Base-by-base conservation (phyloP, 2,329 filamentous ascomycete species). In the Xylariaceae sp. region DNA sequence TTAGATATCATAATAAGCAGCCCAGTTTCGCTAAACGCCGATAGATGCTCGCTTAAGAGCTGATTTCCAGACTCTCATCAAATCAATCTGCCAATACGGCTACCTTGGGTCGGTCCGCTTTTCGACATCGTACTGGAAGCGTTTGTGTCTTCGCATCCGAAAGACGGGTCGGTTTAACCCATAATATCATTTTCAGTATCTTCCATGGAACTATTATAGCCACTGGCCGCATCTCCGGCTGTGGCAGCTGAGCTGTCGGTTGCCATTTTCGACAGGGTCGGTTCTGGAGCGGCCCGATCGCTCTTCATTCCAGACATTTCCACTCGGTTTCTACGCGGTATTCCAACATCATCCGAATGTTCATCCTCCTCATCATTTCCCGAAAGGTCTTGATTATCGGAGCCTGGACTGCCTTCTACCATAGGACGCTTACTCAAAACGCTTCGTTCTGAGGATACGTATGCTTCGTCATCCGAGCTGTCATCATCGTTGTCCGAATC, bases 321-420 rank as follows among this genome's bases (percentile, higher is more conserved):
- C 53, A 76, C 81, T 56, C 76, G 76, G 53, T 80, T 79, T 12
- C 87, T 87, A 45, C 80, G 72, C 61, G 96, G 93, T 61, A 88
- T 88, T 33, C 74, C 74, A 59, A 86, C 76, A 25, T 85, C 85
- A 63, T 97, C 92, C 50, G 79, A 72, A 52, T 77, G 74, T 58
- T 85, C 79, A 73, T 93, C 93, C 64, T 97, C 92, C 50, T 93
- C 88, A 62, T 86, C 86, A 33, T 81, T 88, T 49, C 88, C 89
- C 57, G 97, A 93, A 37, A 86, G 67, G 56, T 86, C 79, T 53
- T 85, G 85, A 12, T 55, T 50, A 11, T 88, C 87, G 2, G 88
- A 92, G 65, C 95, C 82, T 48, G 77, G 75, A 50, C 95, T 86
- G 62, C 91, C 84, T 19, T 59, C 58, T 7, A 58, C 17, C 14